A percentile compares a stretch with the other conserved stretches of the same genome.
Evolutionary conservation across 2,329 filamentous ascomycete genomes (phyloP).

Genomic region (Talaromyces sp.): DNA sequence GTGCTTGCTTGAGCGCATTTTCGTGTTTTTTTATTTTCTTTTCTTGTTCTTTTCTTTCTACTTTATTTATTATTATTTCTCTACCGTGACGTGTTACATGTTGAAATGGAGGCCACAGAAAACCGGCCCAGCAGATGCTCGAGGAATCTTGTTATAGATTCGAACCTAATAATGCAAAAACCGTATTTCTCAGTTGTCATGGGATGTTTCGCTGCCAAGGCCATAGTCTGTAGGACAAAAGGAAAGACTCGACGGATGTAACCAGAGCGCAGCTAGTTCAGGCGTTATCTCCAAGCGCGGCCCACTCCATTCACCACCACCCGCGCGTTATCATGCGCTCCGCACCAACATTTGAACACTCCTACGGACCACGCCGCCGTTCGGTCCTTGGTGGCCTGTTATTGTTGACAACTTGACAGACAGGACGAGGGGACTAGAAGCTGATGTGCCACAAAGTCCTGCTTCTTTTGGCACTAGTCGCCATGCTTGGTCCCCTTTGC

Average conservation of each 20-base stretch:
- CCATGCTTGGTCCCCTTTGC: not conserved
- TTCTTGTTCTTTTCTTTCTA: not conserved
- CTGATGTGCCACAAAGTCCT: not conserved
- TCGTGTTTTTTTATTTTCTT: not conserved
- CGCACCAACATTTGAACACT: not conserved
- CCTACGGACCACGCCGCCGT: not conserved
- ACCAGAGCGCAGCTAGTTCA: not conserved
- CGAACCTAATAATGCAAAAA: not conserved
- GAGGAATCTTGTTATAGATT: conserved; percentile 1
- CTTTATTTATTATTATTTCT: conserved; percentile 5
- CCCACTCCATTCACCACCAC: not conserved
- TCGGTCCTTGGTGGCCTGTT: no score
- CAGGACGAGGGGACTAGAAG: not conserved
- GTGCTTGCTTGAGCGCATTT: not conserved
- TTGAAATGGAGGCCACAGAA: not conserved
- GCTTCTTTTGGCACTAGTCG: not conserved
- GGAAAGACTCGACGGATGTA: not conserved
- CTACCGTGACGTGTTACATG: conserved; percentile 1
- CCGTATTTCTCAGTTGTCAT: not conserved
- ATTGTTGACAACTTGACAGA: no score
- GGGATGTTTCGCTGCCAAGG: not conserved
- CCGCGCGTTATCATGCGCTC: not conserved
- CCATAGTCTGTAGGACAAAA: not conserved
- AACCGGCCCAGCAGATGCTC: conserved; percentile 7
- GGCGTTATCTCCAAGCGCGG: not conserved